Base-by-base conservation (phyloP, 495 filamentous ascomycete species). In the Chaetomium tenue region DNA sequence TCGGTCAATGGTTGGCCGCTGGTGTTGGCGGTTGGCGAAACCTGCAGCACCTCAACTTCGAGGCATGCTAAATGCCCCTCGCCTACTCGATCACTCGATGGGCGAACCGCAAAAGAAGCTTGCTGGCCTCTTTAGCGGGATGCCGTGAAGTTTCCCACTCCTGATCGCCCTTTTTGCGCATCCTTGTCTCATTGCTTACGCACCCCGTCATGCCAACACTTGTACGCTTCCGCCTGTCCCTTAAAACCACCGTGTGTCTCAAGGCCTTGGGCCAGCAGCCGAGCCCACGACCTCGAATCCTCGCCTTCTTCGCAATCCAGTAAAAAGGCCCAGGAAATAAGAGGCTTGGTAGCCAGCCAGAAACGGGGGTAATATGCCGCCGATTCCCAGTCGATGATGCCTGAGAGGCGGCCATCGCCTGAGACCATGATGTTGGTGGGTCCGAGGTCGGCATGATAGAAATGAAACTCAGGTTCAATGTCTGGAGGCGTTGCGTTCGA, bases 361-460 rank as follows among this genome's bases (percentile, higher is more conserved):
- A 60, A 60, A 39, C 58, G 58, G 20, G 58, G 58, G 44, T 60
- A 60, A 39, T 48, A 50, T n/a, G 58, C 58, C 42, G 25, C 58
- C 6, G 58, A 58, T 58, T 58, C 56, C 56, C 56, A 58, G 53
- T 58, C 56, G 22, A 58, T 44, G 39, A 58, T 58, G 4, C 56
- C 56, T 0, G 39, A 28, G 6, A 58, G 3, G 6, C 56, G 56
- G 54, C 56, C 56, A 20, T 58, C 56, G 22, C 30, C 56, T 1
- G 56, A 58, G 8, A 58, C 56, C 39, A 58, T 58, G 25, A 58
- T 30, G 11, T 58, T 58, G 8, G 56, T 58, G 11, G 56, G 56
- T 22, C 56, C 56, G 39, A 58, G 56, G 56, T 58, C 56, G 56
- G 39, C 56, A 20, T 58, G 56, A 12, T 58, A 46, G 28, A 58